These are phyloP conservation scores for Tetrahymena elliotti DNA, from an alignment of 73 alveolate genomes.

Conservation along the genomic window DNA sequence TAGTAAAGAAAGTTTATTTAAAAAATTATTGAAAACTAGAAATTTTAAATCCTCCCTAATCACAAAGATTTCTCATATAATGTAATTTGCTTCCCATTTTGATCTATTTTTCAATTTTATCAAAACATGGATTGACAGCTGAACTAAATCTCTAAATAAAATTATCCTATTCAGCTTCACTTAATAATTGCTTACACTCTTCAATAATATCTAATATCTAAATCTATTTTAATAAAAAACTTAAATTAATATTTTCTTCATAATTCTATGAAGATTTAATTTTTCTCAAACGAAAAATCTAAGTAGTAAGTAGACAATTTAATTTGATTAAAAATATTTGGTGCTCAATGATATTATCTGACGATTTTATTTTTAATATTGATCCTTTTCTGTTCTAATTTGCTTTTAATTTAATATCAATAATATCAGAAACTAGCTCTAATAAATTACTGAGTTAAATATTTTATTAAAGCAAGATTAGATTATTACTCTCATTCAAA, in stretches of 20 bases:
- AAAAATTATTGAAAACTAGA: constrained; percentile 42
- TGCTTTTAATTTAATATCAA: not conserved
- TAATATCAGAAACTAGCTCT: not conserved
- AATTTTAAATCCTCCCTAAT: constrained; percentile 55
- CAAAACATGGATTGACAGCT: not conserved
- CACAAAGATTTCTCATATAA: constrained; percentile 41
- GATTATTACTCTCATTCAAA: too few species aligned
- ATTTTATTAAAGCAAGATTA: too few species aligned
- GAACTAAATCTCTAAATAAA: not conserved
- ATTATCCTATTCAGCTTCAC: not conserved
- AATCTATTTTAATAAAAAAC: not conserved
- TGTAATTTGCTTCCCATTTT: constrained; percentile 14
- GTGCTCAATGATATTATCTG: not conserved
- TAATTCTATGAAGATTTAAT: too few species aligned
- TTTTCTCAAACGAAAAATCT: too few species aligned
- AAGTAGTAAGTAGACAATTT: not conserved
- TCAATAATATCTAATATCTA: not conserved
- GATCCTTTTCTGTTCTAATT: not conserved
- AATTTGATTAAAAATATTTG: too few species aligned
- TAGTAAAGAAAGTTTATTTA: constrained; percentile 29
- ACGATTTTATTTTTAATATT: not conserved
- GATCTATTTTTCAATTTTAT: not conserved
- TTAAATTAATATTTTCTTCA: too few species aligned
- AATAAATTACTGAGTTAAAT: too few species aligned
- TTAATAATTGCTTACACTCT: not conserved